These are phyloP conservation scores for Aureobasidium sp. DNA, from an alignment of 2,329 filamentous ascomycete genomes.

Conservation along the genomic window DNA sequence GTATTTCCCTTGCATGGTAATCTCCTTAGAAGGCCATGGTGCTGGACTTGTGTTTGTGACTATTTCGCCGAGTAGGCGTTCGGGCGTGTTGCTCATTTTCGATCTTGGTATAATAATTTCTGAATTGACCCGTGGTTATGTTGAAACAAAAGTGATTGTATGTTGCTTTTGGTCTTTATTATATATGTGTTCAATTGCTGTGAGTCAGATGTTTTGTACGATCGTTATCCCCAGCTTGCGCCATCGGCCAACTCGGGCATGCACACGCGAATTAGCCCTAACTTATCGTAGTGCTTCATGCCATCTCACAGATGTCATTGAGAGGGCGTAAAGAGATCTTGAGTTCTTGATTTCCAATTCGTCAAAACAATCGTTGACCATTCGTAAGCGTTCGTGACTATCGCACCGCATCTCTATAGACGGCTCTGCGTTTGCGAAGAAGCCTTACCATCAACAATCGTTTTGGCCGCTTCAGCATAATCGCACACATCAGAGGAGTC, in stretches of 20 bases:
- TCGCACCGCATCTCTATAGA: neutral
- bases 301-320: neutral
- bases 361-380: neutral
- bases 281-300: neutral
- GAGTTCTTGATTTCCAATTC: neutral
- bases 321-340: too few species aligned
- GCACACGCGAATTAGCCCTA: neutral
- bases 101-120: neutral
- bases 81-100: slow-evolving; percentile 5
- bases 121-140: neutral
- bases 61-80: slow-evolving; percentile 1
- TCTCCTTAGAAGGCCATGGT: slow-evolving; percentile 8
- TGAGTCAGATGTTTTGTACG: slow-evolving; percentile 2
- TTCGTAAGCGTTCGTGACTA: neutral
- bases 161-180: neutral
- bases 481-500: slow-evolving; percentile 50
- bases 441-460: neutral
- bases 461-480: slow-evolving; percentile 42
- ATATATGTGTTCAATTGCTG: neutral
- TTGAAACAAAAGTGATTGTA: neutral
- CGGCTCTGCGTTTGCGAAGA: neutral
- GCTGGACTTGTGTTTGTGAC: slow-evolving; percentile 2
- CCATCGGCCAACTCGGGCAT: neutral
- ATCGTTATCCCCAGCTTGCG: neutral
- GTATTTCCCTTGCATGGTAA: slow-evolving; percentile 16